Evolutionary conservation across 2,329 filamentous ascomycete genomes (phyloP).

Genomic region (Dactylellina sp.): DNA sequence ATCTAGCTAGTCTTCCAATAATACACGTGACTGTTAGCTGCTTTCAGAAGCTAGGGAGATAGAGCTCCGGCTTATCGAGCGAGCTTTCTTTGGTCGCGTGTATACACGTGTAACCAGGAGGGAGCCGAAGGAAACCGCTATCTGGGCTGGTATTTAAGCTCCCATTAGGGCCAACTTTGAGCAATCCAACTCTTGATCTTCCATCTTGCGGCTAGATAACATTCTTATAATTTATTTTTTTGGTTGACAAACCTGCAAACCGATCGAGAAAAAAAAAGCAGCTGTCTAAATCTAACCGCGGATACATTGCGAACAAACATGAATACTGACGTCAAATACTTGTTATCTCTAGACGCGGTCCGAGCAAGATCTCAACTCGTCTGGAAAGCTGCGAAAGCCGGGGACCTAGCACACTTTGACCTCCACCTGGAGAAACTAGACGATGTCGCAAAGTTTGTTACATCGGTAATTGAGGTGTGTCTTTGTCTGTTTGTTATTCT

Average conservation of each 20-base stretch:
- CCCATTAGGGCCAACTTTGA: not conserved
- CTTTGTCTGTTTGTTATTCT: constrained; percentile 61
- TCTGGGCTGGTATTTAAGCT: constrained; percentile 33
- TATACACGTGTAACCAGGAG: not conserved
- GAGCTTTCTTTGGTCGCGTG: constrained; percentile 4
- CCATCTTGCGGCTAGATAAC: not conserved
- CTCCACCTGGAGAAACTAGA: constrained; percentile 86
- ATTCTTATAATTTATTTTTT: too few species aligned
- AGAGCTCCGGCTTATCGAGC: constrained; percentile 41
- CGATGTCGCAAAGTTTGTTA: constrained; percentile 85
- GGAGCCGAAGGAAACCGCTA: constrained; percentile 48
- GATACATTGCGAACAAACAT: constrained; percentile 1
- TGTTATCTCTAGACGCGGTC: constrained; percentile 88
- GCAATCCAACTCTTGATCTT: not conserved
- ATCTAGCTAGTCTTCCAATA: too few species aligned
- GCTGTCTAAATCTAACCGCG: not conserved
- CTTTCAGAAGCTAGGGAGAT: constrained; percentile 40
- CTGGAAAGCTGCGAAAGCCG: constrained; percentile 79
- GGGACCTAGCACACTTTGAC: constrained; percentile 85
- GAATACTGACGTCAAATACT: constrained; percentile 74
- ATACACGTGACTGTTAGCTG: constrained; percentile 5
- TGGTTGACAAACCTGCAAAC: too few species aligned
- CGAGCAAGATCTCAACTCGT: constrained; percentile 81
- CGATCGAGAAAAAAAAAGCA: not conserved
- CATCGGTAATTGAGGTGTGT: constrained; percentile 84